Percentiles rank a stretch among this genome's conserved stretches.
Evolutionary conservation across 1,139 yeast species (phyloP).

Genomic region (Scheffersomyces segobiensis): DNA sequence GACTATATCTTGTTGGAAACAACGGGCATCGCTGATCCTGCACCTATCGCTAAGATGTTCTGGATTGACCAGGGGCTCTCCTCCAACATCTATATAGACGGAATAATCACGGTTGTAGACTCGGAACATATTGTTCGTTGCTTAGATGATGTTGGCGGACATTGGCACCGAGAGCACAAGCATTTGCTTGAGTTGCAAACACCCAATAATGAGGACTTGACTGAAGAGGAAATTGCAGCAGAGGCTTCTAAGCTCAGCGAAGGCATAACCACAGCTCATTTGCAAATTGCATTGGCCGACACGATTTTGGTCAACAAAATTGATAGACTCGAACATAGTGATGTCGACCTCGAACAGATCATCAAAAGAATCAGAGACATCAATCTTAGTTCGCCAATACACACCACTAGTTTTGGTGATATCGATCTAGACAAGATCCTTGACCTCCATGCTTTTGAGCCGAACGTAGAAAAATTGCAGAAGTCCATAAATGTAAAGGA

Average conservation of each 20-base stretch:
- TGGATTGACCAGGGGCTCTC: slow-evolving; percentile 92
- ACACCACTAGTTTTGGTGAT: slow-evolving; percentile 71
- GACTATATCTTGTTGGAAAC: slow-evolving; percentile 92
- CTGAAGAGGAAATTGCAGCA: slow-evolving; percentile 34
- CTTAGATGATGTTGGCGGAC: slow-evolving; percentile 72
- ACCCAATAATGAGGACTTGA: slow-evolving; percentile 20
- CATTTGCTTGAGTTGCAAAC: slow-evolving; percentile 25
- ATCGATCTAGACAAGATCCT: slow-evolving; percentile 60
- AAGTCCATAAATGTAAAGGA: slow-evolving; percentile 15
- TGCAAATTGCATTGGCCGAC: slow-evolving; percentile 91
- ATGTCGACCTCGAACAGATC: slow-evolving; percentile 21
- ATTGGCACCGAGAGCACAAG: slow-evolving; percentile 50
- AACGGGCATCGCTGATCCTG: slow-evolving; percentile 98
- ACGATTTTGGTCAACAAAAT: slow-evolving; percentile 73
- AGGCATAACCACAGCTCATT: slow-evolving; percentile 78
- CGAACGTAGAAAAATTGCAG: slow-evolving; percentile 31
- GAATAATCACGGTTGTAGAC: slow-evolving; percentile 91
- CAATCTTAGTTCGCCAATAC: slow-evolving; percentile 67
- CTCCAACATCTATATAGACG: slow-evolving; percentile 85
- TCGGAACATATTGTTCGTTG: slow-evolving; percentile 65
- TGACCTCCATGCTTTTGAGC: slow-evolving; percentile 80
- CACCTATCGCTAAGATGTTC: slow-evolving; percentile 93
- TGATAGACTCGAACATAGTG: slow-evolving; percentile 44
- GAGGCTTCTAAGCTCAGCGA: slow-evolving; percentile 33
- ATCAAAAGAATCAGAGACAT: slow-evolving; percentile 50